Evolutionary conservation across 192 early-diverging fungal genomes (phyloP).

Genomic region (Backusella psychrophila): DNA sequence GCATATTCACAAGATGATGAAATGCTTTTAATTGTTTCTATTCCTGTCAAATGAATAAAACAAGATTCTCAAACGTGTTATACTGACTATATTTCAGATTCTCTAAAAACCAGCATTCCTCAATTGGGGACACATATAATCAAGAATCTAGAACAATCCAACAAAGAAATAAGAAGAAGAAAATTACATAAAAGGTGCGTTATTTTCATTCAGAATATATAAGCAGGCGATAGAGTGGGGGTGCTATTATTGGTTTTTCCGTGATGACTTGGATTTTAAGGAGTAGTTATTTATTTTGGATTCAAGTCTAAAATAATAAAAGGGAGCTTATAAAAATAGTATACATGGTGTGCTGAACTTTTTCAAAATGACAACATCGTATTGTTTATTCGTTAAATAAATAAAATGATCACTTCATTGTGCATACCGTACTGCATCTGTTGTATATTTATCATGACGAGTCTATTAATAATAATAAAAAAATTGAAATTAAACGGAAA

Average conservation of each 20-base stretch:
- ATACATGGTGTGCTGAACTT: no score
- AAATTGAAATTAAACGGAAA: no score
- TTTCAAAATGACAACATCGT: background rate
- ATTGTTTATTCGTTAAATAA: background rate
- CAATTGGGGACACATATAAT: background rate
- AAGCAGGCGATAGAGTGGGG: background rate
- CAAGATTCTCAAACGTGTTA: background rate
- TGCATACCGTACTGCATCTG: background rate
- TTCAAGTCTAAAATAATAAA: background rate
- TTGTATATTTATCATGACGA: background rate
- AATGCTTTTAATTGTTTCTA: background rate
- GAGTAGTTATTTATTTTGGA: background rate
- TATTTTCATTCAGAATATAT: background rate
- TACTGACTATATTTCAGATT: background rate
- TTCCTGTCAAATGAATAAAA: background rate
- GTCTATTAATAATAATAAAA: background rate
- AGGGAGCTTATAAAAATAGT: background rate
- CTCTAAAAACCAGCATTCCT: background rate
- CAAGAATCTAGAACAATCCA: background rate
- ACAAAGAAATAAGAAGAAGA: background rate
- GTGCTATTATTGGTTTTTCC: background rate
- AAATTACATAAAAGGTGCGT: background rate
- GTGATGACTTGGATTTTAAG: background rate
- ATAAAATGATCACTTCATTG: background rate
- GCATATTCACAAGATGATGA: background rate